Evolutionary conservation across 2,329 filamentous ascomycete genomes (phyloP).

Genomic region (Sclerotiophoma versabilis): DNA sequence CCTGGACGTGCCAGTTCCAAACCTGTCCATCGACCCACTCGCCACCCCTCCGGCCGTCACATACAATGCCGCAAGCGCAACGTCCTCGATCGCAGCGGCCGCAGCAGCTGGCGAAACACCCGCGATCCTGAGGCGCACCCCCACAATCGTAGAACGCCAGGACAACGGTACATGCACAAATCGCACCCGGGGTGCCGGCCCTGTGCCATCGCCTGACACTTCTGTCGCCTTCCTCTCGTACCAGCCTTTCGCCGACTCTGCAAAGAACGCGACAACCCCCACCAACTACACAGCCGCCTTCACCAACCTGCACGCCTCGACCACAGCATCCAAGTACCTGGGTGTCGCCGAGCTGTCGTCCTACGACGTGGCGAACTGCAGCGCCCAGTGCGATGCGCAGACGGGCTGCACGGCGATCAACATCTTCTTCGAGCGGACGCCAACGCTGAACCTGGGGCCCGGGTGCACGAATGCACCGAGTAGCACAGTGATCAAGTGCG

Average conservation of each 20-base stretch:
- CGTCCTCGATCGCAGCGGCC: constrained; percentile 13
- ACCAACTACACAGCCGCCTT: constrained; percentile 34
- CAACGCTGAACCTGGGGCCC: constrained; percentile 15
- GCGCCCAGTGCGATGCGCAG: constrained; percentile 26
- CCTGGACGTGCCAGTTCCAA: constrained; percentile 1
- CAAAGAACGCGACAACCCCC: constrained; percentile 32
- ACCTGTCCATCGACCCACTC: constrained; percentile 14
- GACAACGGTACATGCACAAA: constrained; percentile 17
- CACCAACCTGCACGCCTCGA: constrained; percentile 35
- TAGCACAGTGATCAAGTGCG: constrained; percentile 34
- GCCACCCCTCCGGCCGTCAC: constrained; percentile 1
- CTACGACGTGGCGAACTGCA: constrained; percentile 39
- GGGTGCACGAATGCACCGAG: constrained; percentile 26
- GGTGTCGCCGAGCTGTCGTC: constrained; percentile 26
- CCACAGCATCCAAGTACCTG: constrained; percentile 27
- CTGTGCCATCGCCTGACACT: constrained; percentile 17
- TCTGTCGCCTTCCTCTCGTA: constrained; percentile 26
- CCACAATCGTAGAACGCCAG: neutral
- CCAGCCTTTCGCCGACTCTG: constrained; percentile 15
- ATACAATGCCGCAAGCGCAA: constrained; percentile 2
- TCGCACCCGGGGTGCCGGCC: constrained; percentile 17
- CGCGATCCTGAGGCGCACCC: neutral
- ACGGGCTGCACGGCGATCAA: constrained; percentile 30
- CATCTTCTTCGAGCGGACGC: constrained; percentile 35
- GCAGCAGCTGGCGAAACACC: constrained; percentile 10